Percentiles rank a stretch among this genome's conserved stretches.
These are phyloP conservation scores for Thelonectria discophora DNA, from an alignment of 2,329 filamentous ascomycete genomes.

Conservation along the genomic window DNA sequence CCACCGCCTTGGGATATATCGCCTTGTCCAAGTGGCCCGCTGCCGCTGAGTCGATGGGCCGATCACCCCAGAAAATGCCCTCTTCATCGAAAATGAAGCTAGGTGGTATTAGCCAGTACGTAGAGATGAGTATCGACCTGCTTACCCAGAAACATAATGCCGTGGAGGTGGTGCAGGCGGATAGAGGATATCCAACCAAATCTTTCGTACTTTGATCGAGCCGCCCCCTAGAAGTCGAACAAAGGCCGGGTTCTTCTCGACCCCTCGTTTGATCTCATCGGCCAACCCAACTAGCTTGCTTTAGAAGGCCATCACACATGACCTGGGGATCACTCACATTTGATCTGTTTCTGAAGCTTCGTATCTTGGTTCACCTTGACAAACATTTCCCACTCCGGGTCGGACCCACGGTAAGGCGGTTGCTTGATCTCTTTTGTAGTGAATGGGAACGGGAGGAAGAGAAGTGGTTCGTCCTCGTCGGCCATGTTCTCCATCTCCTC, in stretches of 20 bases:
- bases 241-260: slow-evolving; percentile 52
- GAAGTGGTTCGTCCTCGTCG: slow-evolving; percentile 54
- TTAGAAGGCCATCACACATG: slow-evolving; percentile 26
- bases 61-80: slow-evolving; percentile 56
- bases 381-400: slow-evolving; percentile 72
- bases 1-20: slow-evolving; percentile 63
- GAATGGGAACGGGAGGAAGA: slow-evolving; percentile 71
- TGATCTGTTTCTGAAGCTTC: slow-evolving; percentile 57
- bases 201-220: slow-evolving; percentile 57
- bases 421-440: slow-evolving; percentile 60
- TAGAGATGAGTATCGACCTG: not conserved
- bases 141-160: slow-evolving; percentile 68
- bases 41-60: slow-evolving; percentile 57
- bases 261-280: slow-evolving; percentile 47
- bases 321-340: slow-evolving; percentile 48
- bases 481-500: slow-evolving; percentile 52
- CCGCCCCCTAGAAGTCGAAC: slow-evolving; percentile 57
- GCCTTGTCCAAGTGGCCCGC: slow-evolving; percentile 58
- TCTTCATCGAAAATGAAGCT: slow-evolving; percentile 62
- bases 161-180: slow-evolving; percentile 67
- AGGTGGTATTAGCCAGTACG: slow-evolving; percentile 25
- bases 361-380: slow-evolving; percentile 65
- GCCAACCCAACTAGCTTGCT: slow-evolving; percentile 42
- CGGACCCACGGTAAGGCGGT: slow-evolving; percentile 61
- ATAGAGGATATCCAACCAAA: slow-evolving; percentile 70